Base-by-base conservation (phyloP, 192 early-diverging fungal species). In the Funneliformis mosseae region DNA sequence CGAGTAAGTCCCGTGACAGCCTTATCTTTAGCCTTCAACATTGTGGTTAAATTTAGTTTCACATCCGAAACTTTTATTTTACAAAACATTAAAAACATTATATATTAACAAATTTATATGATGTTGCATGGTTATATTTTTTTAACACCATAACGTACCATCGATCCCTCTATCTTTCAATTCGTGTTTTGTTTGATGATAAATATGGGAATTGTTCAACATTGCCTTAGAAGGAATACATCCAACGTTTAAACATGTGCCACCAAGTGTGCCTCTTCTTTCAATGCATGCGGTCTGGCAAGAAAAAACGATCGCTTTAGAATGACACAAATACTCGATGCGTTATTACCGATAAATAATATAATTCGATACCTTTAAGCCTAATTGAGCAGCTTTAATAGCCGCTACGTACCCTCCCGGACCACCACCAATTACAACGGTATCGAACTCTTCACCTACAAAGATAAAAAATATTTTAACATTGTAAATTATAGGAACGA, bases 141-240 rank as follows among this genome's bases (percentile, higher is more conserved):
- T 10, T 10, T 41, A 25, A n/a, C 11, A 80, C 50, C 14, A 48
- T 12, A 11, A 83, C 86, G 77, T 84, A 92, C 93, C 89, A 78
- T 97, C 94, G 81, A 99, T 99, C 81, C 98, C 98, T 81, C 98
- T 93, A 83, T 92, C 90, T 84, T 91, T 92, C 81, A 98, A 94
- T 43, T 95, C 94, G 83, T 99, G 96, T 83, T 94, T 86, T 55
- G 98, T 93, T 84, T 94, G 88, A 86, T 99, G 97, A 88, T 94
- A 97, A 73, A 98, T 89, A 90, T 99, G 97, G 48, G 98, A 97
- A 92, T 99, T 98, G 92, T 99, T 92, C 81, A 99, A 91, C 84
- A 99, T 93, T 64, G 98, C 96, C 90, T 99, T 99, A 76, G 98
- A 99, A 60, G 98, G 98, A 87, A 99, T 99, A 90, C 97, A 99